phyloP scores from a whole-genome alignment of 2,329 filamentous ascomycete genomes.

The Cordyceps tenuipes region DNA sequence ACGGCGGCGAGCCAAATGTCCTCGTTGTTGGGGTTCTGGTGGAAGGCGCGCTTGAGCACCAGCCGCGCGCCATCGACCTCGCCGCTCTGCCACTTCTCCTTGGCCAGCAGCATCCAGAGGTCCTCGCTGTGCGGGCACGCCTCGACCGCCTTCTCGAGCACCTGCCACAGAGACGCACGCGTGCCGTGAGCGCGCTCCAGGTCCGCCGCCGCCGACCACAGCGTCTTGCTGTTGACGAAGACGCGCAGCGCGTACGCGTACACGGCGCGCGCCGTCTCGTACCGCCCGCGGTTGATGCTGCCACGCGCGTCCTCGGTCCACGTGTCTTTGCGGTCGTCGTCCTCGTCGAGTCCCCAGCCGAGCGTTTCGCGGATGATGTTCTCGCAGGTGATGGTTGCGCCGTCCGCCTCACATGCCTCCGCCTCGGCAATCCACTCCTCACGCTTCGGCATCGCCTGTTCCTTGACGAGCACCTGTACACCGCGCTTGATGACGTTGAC shows the following conservation, averaged over 20 bases:
- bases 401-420: conserved; percentile 89
- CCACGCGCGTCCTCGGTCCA: conserved; percentile 90
- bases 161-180: conserved; percentile 71
- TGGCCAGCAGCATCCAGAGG: conserved; percentile 91
- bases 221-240: conserved; percentile 77
- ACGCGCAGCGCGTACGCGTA: conserved; percentile 85
- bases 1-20: conserved; percentile 97
- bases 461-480: conserved; percentile 77
- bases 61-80: conserved; percentile 79
- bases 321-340: conserved; percentile 90
- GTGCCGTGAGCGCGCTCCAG: conserved; percentile 84
- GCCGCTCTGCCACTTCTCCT: conserved; percentile 86
- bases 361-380: conserved; percentile 89
- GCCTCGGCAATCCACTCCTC: conserved; percentile 96
- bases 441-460: conserved; percentile 92
- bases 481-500: conserved; percentile 93
- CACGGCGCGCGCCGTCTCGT: conserved; percentile 86
- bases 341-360: conserved; percentile 87
- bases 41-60: conserved; percentile 83
- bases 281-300: conserved; percentile 72
- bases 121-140: conserved; percentile 86
- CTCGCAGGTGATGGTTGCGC: conserved; percentile 75
- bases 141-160: conserved; percentile 89
- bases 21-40: conserved; percentile 92
- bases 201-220: conserved; percentile 87